phyloP scores from a whole-genome alignment of 2,329 filamentous ascomycete species.

The Fusarium bactridioides region DNA sequence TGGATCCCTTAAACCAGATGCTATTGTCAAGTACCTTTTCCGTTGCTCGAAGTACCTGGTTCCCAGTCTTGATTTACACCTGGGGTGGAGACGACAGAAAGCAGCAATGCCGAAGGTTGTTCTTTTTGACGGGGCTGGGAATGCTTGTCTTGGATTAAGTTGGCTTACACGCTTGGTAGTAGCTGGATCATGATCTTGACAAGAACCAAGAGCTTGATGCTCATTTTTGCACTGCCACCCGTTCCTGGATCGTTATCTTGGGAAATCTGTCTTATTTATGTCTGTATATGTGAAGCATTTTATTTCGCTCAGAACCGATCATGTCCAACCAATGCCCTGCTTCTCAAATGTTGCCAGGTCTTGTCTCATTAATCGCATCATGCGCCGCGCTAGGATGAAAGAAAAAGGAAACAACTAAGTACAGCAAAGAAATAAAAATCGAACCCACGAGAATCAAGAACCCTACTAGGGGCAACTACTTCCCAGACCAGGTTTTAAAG shows the following conservation, averaged over 20 bases:
- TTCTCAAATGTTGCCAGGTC: constrained; percentile 1
- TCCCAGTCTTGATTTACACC: constrained; percentile 9
- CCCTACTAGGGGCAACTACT: constrained; percentile 31
- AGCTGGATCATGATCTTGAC: not conserved
- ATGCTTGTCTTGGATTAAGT: constrained; percentile 16
- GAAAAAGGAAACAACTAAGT: not conserved
- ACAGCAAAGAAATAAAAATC: not conserved
- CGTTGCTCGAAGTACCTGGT: constrained; percentile 13
- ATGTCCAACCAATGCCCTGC: not conserved
- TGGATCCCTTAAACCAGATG: not conserved
- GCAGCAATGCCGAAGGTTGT: constrained; percentile 1
- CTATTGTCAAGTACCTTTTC: constrained; percentile 24
- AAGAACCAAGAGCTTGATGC: not conserved
- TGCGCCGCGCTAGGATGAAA: constrained; percentile 27
- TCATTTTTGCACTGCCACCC: constrained; percentile 1
- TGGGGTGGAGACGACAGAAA: constrained; percentile 1
- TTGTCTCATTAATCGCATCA: constrained; percentile 10
- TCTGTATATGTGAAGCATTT: constrained; percentile 9
- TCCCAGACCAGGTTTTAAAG: constrained; percentile 45
- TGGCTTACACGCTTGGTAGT: not conserved
- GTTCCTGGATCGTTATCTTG: not conserved
- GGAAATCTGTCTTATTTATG: constrained; percentile 14
- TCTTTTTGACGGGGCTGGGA: not conserved
- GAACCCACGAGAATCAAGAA: not conserved
- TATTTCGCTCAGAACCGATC: not conserved